phyloP scores from a whole-genome alignment of 177 flowering plant species.

The Vitis hybrid region DNA sequence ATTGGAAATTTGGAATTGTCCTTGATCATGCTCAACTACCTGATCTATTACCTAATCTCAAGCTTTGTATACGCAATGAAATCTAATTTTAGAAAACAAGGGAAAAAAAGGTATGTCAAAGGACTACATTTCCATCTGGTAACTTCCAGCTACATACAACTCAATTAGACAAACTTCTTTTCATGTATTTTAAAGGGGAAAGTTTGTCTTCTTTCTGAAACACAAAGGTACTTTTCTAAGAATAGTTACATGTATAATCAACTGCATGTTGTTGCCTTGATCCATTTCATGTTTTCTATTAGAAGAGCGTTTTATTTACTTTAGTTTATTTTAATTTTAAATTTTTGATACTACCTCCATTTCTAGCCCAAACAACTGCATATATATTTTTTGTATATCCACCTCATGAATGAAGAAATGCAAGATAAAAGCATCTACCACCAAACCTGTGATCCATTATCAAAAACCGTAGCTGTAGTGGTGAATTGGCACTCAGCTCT shows the following conservation, averaged over 20 bases:
- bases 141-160: too few relatives aligned
- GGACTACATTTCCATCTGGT: too few relatives aligned
- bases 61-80: too few relatives aligned
- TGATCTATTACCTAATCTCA: too few relatives aligned
- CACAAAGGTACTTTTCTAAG: not conserved
- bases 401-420: not conserved
- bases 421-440: not conserved
- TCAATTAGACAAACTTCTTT: too few relatives aligned
- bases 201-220: not conserved
- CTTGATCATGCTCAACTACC: too few relatives aligned
- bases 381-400: not conserved
- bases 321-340: not conserved
- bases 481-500: conserved; percentile 95
- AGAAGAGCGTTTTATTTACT: not conserved
- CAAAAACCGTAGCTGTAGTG: conserved; percentile 76
- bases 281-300: not conserved
- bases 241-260: not conserved
- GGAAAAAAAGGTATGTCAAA: too few relatives aligned
- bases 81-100: too few relatives aligned
- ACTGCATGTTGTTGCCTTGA: not conserved
- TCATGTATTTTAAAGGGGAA: too few relatives aligned
- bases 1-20: too few relatives aligned
- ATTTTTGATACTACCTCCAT: not conserved
- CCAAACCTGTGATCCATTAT: conserved; percentile 83
- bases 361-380: not conserved